These are phyloP conservation scores for Malus hybrid DNA, from an alignment of 331 rosid species.

Conservation along the genomic window DNA sequence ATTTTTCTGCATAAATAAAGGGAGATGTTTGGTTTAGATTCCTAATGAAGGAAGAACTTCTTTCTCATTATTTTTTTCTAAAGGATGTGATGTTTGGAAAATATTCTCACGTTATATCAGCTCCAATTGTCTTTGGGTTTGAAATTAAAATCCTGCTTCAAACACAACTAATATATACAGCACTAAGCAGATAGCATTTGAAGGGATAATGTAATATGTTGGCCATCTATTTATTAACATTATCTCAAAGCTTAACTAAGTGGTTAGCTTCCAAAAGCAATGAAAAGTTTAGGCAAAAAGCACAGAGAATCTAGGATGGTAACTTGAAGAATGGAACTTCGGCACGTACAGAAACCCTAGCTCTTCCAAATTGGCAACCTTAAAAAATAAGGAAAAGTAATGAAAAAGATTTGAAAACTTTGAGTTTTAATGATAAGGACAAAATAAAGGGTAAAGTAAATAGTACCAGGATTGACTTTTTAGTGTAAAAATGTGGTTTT, in stretches of 20 bases:
- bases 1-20: neutral
- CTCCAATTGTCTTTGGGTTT: constrained; percentile 4
- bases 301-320: neutral
- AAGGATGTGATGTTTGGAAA: constrained; percentile 8
- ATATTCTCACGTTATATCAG: constrained; percentile 4
- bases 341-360: too few species aligned
- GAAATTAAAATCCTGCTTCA: neutral
- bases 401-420: too few species aligned
- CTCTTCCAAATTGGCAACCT: too few species aligned
- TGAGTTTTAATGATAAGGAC: too few species aligned
- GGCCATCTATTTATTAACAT: neutral
- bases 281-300: neutral
- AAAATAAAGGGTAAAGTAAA: too few species aligned
- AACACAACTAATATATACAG: neutral
- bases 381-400: too few species aligned
- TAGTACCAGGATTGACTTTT: too few species aligned
- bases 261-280: neutral
- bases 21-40: constrained; percentile 17
- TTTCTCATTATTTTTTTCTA: neutral
- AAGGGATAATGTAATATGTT: neutral
- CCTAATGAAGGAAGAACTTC: neutral
- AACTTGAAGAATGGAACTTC: too few species aligned
- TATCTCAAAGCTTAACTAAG: neutral
- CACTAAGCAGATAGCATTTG: neutral
- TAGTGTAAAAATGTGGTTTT: too few species aligned